Evolutionary conservation across 495 filamentous ascomycete genomes (phyloP).

Genomic region (Talaromyces thailandensis): DNA sequence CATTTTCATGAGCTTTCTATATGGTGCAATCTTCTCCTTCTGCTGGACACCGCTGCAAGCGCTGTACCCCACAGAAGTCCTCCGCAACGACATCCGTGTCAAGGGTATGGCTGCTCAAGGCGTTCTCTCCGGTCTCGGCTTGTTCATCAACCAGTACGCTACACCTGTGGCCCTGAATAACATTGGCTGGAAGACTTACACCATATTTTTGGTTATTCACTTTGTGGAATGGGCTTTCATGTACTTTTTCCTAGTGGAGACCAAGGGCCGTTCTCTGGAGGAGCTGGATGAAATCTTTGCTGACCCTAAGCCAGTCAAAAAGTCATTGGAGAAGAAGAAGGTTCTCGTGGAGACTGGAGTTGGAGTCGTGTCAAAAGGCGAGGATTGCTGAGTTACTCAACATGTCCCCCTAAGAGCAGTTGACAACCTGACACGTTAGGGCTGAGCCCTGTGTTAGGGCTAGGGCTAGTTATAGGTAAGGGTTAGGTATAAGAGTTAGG

Average conservation of each 20-base stretch:
- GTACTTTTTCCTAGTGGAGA: constrained; percentile 62
- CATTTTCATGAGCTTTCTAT: constrained; percentile 60
- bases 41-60: constrained; percentile 62
- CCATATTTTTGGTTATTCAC: constrained; percentile 53
- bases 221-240: constrained; percentile 43
- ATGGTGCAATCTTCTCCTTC: constrained; percentile 53
- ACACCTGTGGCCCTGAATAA: constrained; percentile 43
- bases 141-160: constrained; percentile 49
- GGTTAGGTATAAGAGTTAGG: background rate
- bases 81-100: constrained; percentile 51
- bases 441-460: background rate
- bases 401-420: too few relatives aligned
- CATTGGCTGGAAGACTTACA: constrained; percentile 50
- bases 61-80: constrained; percentile 60
- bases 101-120: constrained; percentile 48
- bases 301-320: constrained; percentile 42
- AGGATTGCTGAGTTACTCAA: background rate
- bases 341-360: background rate
- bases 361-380: background rate
- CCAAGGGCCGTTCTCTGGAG: constrained; percentile 57
- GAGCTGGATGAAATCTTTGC: constrained; percentile 60
- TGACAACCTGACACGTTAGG: too few relatives aligned
- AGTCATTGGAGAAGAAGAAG: constrained; percentile 31
- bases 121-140: constrained; percentile 11
- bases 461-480: background rate